These are phyloP conservation scores for Echria macrotheca DNA, from an alignment of 495 filamentous ascomycete genomes.

Conservation along the genomic window DNA sequence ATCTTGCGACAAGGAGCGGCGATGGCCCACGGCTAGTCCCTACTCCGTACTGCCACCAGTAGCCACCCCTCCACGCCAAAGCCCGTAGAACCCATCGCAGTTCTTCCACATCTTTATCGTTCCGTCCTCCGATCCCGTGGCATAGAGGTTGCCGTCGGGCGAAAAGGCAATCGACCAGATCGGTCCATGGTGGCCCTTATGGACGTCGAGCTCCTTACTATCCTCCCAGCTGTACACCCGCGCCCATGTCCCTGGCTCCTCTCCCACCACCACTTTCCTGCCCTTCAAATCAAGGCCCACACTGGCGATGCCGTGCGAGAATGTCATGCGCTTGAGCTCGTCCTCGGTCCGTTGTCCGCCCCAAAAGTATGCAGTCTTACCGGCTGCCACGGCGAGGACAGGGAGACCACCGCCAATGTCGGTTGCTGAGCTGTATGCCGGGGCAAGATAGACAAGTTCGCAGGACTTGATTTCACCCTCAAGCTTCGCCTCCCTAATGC, in stretches of 20 bases:
- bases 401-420: constrained; percentile 51
- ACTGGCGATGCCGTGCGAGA: constrained; percentile 78
- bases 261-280: constrained; percentile 80
- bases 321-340: constrained; percentile 70
- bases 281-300: constrained; percentile 79
- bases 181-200: constrained; percentile 95
- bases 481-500: constrained; percentile 65
- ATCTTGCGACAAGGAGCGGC: too few species aligned
- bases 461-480: constrained; percentile 85
- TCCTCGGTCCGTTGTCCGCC: constrained; percentile 63
- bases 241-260: constrained; percentile 87
- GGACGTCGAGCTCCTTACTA: constrained; percentile 76
- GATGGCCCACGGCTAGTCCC: too few species aligned
- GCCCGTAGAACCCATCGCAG: constrained; percentile 50
- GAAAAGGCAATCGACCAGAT: constrained; percentile 95
- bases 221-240: constrained; percentile 83
- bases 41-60: constrained; percentile 28
- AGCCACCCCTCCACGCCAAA: constrained; percentile 41
- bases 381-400: constrained; percentile 64
- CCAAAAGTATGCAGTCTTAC: constrained; percentile 90
- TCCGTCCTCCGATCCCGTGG: constrained; percentile 93
- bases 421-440: constrained; percentile 31
- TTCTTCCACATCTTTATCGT: constrained; percentile 87
- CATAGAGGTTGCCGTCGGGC: constrained; percentile 91
- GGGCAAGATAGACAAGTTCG: constrained; percentile 63